Evolutionary conservation across 202 grass and related monocot genomes (phyloP).

Genomic region (Setaria viridis): DNA sequence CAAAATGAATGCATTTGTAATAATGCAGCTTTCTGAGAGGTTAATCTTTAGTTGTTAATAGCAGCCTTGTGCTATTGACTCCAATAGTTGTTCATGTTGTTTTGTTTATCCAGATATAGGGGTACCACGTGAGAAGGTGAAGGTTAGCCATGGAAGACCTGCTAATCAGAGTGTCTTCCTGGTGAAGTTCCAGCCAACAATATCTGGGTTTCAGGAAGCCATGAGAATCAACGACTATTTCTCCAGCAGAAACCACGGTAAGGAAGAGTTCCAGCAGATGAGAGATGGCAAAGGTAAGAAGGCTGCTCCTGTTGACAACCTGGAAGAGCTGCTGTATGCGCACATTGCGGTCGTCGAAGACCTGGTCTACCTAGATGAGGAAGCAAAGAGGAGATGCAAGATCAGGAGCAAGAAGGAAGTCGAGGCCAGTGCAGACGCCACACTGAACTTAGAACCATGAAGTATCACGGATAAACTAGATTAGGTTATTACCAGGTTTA

Average conservation of each 20-base stretch:
- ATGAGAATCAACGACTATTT: conserved; percentile 63
- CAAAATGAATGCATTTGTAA: conserved; percentile 18
- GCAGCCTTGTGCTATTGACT: too few relatives aligned
- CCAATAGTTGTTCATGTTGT: too few relatives aligned
- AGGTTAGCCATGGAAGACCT: conserved; percentile 59
- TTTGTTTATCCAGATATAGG: conserved; percentile 63
- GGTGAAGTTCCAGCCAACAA: conserved; percentile 67
- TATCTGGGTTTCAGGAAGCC: conserved; percentile 90
- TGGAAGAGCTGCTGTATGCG: conserved; percentile 60
- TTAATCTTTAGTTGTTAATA: too few relatives aligned
- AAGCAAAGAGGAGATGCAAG: conserved; percentile 63
- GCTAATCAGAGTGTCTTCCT: conserved; percentile 61
- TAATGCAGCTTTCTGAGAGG: conserved; percentile 11
- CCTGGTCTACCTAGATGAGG: conserved; percentile 66
- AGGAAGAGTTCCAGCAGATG: conserved; percentile 61
- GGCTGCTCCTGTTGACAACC: conserved; percentile 42
- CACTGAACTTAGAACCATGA: conserved; percentile 58
- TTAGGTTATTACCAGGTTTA: conserved; percentile 22
- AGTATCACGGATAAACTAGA: neutral
- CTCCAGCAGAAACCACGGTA: conserved; percentile 60
- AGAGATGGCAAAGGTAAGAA: conserved; percentile 48
- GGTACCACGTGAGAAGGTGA: conserved; percentile 56
- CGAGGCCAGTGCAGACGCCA: conserved; percentile 58
- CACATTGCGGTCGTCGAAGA: conserved; percentile 76
- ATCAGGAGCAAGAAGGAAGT: conserved; percentile 81